Conservation (phyloP, 2,329 filamentous ascomycete genomes). For the Aspergillus novoparasiticus region DNA sequence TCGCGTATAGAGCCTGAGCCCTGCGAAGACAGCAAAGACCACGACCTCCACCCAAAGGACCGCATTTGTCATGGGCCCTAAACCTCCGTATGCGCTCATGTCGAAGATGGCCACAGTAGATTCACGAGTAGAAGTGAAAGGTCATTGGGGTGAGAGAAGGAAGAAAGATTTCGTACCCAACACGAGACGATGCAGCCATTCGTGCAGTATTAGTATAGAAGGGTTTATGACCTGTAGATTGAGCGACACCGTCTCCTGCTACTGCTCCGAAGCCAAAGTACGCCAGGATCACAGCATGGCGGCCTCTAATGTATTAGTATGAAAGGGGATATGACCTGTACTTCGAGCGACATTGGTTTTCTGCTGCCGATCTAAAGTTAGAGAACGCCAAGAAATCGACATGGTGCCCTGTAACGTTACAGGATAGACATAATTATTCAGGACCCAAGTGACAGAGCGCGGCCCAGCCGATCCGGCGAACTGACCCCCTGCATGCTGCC, state of each 20-base stretch:
- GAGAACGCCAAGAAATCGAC: neutral
- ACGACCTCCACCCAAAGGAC: constrained; percentile 23
- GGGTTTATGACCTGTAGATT: neutral
- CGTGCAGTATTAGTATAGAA: neutral
- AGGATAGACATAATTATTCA: neutral
- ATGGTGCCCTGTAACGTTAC: neutral
- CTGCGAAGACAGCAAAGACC: constrained; percentile 22
- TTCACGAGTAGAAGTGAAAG: neutral
- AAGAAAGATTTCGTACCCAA: neutral
- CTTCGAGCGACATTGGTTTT: neutral
- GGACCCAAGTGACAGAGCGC: neutral
- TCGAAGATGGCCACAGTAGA: neutral
- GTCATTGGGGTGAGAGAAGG: neutral
- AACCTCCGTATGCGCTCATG: constrained; percentile 25
- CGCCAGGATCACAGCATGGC: neutral
- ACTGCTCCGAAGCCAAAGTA: neutral
- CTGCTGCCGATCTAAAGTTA: neutral
- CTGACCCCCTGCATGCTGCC: neutral
- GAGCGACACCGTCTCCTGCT: neutral
- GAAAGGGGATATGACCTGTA: neutral
- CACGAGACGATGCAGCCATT: neutral
- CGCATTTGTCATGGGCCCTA: constrained; percentile 26
- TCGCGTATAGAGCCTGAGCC: constrained; percentile 9
- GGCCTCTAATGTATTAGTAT: neutral
- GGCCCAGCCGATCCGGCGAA: neutral